A percentile compares a stretch with the other conserved stretches of the same genome.
phyloP scores from a whole-genome alignment of 2,329 filamentous ascomycete species.

The Alternaria sp. region DNA sequence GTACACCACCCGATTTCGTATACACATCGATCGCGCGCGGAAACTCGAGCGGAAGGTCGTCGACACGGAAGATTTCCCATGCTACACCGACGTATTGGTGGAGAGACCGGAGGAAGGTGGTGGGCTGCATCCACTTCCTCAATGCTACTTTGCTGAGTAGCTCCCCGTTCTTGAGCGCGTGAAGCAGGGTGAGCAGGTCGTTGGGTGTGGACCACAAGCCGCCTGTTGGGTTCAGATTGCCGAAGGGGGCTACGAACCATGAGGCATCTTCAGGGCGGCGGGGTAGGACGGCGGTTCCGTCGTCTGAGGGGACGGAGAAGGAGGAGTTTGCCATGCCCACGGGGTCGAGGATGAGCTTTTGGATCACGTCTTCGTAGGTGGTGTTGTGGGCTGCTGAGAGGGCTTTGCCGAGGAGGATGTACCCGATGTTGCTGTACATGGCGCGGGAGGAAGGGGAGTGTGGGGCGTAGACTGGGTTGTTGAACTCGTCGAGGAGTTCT shows the following conservation, averaged over 20 bases:
- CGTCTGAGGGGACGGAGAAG: constrained; percentile 19
- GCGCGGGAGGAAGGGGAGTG: constrained; percentile 22
- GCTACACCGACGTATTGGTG: constrained; percentile 34
- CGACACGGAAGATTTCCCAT: constrained; percentile 37
- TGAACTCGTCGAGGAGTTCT: constrained; percentile 32
- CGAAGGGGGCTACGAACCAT: constrained; percentile 33
- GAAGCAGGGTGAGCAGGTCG: constrained; percentile 27
- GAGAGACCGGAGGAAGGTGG: constrained; percentile 21
- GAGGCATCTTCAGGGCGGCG: constrained; percentile 11
- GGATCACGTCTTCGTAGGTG: constrained; percentile 26
- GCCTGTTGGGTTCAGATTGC: constrained; percentile 33
- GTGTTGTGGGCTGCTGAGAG: constrained; percentile 27
- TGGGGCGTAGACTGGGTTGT: constrained; percentile 24
- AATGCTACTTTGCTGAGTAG: constrained; percentile 22
- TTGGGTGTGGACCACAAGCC: constrained; percentile 37
- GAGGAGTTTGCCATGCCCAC: constrained; percentile 23
- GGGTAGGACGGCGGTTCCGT: constrained; percentile 24
- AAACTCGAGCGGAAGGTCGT: constrained; percentile 19
- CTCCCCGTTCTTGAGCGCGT: constrained; percentile 22
- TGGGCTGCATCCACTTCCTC: constrained; percentile 33
- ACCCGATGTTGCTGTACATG: constrained; percentile 33
- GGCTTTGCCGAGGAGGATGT: constrained; percentile 32
- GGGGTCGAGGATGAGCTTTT: constrained; percentile 29
- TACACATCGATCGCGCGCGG: constrained; percentile 32
- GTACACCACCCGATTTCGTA: constrained; percentile 33